These are phyloP conservation scores for Erodium moschatum DNA, from an alignment of 441 rosid genomes.

Conservation along the genomic window DNA sequence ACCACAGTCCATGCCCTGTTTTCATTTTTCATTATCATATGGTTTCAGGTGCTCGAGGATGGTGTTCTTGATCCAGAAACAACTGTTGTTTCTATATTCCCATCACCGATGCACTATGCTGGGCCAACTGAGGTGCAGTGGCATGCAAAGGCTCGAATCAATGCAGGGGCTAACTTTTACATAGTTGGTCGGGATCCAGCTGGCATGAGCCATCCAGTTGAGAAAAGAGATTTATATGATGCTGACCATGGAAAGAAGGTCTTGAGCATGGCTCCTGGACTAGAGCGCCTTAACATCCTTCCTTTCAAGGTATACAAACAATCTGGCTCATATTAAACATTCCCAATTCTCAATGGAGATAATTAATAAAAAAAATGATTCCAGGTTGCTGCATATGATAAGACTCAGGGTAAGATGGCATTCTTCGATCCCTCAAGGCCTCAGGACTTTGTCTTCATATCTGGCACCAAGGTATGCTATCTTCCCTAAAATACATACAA, in stretches of 20 bases:
- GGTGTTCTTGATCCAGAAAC: constrained; percentile 97
- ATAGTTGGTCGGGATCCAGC: constrained; percentile 30
- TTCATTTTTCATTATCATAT: too few species aligned
- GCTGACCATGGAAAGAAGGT: constrained; percentile 95
- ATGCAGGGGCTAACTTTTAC: too few species aligned
- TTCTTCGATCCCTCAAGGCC: constrained; percentile 86
- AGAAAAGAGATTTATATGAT: constrained; percentile 82
- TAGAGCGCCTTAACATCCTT: constrained; percentile 82
- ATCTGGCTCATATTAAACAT: background rate
- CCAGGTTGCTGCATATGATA: constrained; percentile 93
- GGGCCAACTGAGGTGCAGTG: constrained; percentile 65
- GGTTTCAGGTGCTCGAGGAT: constrained; percentile 67
- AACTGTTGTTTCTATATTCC: constrained; percentile 86
- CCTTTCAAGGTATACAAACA: constrained; percentile 62
- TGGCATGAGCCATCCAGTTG: constrained; percentile 90
- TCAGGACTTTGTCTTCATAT: constrained; percentile 81
- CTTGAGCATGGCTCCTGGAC: constrained; percentile 88
- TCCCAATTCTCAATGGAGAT: too few species aligned
- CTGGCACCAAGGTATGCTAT: constrained; percentile 73
- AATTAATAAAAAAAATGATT: background rate
- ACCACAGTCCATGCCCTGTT: too few species aligned
- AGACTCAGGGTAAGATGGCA: constrained; percentile 88
- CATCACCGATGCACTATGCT: constrained; percentile 95
- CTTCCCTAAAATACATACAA: too few species aligned
- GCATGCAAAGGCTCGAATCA: too few species aligned